These are phyloP conservation scores for Penicillium samsonianum DNA, from an alignment of 495 filamentous ascomycete genomes.

Conservation along the genomic window DNA sequence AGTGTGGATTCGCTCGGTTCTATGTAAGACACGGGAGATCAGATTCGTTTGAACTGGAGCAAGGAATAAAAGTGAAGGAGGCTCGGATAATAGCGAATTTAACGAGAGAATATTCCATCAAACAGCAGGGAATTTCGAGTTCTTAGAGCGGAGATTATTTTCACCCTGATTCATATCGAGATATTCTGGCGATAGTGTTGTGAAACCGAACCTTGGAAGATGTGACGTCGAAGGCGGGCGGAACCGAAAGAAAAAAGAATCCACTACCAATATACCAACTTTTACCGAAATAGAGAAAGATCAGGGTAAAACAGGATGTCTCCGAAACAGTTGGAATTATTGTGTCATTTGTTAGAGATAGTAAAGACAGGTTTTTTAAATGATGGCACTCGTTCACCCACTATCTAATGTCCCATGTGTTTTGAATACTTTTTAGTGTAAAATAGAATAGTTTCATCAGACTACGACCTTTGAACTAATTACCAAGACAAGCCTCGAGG, in stretches of 20 bases:
- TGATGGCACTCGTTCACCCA: not conserved
- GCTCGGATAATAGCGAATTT: not conserved
- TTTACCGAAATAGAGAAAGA: no score
- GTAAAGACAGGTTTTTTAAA: no score
- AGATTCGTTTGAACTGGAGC: no score
- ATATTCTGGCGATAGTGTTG: not conserved
- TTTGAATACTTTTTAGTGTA: not conserved
- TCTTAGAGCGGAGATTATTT: not conserved
- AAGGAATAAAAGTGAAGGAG: not conserved
- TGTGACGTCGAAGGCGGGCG: constrained; percentile 3
- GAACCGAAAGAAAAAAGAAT: not conserved
- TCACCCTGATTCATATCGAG: no score
- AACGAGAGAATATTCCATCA: not conserved
- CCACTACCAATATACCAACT: not conserved
- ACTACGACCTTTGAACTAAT: no score
- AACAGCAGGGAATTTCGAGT: not conserved
- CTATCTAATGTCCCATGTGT: not conserved
- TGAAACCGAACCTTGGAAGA: not conserved
- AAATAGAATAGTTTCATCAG: not conserved
- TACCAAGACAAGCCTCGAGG: no score
- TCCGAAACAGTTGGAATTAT: not conserved
- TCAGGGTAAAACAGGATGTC: no score
- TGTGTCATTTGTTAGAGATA: not conserved
- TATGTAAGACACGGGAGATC: not conserved
- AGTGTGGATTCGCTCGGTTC: not conserved